These are phyloP conservation scores for Irpex rosettiformis DNA, from an alignment of 1,284 basidiomycete genomes.

Conservation along the genomic window DNA sequence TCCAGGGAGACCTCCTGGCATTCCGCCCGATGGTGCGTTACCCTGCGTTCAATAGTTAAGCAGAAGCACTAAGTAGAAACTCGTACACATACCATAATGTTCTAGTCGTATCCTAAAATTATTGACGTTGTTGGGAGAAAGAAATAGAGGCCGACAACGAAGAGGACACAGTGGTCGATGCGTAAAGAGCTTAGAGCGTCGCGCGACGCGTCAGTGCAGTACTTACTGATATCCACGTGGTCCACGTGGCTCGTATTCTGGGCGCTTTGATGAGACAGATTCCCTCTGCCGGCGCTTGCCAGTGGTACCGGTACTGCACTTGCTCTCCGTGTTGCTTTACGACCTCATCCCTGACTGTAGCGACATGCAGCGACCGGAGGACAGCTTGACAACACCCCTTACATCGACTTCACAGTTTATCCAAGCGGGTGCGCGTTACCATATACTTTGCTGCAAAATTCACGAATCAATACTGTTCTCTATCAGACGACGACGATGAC, in stretches of 20 bases:
- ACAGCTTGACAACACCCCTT: slow-evolving; percentile 40
- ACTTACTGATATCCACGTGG: slow-evolving; percentile 14
- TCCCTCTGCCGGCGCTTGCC: too few species aligned
- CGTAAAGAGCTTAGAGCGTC: slow-evolving; percentile 26
- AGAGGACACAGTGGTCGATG: slow-evolving; percentile 22
- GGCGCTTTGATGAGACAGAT: background rate
- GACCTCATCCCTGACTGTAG: background rate
- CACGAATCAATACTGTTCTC: slow-evolving; percentile 15
- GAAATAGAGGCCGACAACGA: too few species aligned
- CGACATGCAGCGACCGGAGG: slow-evolving; percentile 26
- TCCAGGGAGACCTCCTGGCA: slow-evolving; percentile 40
- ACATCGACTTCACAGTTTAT: slow-evolving; percentile 71
- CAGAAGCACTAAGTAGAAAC: background rate
- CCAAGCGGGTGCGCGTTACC: slow-evolving; percentile 50
- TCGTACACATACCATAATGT: background rate
- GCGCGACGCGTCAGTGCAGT: slow-evolving; percentile 62
- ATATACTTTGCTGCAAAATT: background rate
- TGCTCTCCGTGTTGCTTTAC: background rate
- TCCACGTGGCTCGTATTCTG: slow-evolving; percentile 14
- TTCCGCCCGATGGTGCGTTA: slow-evolving; percentile 69
- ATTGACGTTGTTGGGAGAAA: too few species aligned
- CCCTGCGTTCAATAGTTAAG: slow-evolving; percentile 46
- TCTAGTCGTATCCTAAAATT: background rate
- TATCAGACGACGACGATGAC: slow-evolving; percentile 70
- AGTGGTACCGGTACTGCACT: background rate